Conservation (phyloP, 371 early-diverging fungal genomes). For the Zychaea mexicana region DNA sequence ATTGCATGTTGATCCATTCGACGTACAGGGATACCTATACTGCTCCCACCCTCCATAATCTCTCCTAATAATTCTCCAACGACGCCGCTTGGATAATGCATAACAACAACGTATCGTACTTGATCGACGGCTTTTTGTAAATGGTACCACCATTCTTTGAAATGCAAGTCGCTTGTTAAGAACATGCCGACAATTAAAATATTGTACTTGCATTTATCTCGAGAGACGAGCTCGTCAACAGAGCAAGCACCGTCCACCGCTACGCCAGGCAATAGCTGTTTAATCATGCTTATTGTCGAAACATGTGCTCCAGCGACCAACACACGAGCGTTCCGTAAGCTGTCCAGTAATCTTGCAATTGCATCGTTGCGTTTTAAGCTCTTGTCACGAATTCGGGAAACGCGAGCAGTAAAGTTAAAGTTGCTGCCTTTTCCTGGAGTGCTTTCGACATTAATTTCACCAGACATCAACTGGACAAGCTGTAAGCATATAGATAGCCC, state of each 20-base stretch:
- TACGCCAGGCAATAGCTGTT: slow-evolving; percentile 27
- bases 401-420: slow-evolving; percentile 50
- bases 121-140: slow-evolving; percentile 11
- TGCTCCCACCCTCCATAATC: slow-evolving; percentile 8
- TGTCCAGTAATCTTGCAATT: slow-evolving; percentile 12
- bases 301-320: slow-evolving; percentile 33
- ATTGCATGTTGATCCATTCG: slow-evolving; percentile 21
- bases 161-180: slow-evolving; percentile 13
- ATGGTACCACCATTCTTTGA: background rate
- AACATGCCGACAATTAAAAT: slow-evolving; percentile 41
- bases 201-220: slow-evolving; percentile 17
- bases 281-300: slow-evolving; percentile 36
- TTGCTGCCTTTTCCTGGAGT: slow-evolving; percentile 57
- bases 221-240: slow-evolving; percentile 19
- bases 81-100: slow-evolving; percentile 45
- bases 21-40: slow-evolving; percentile 16
- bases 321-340: slow-evolving; percentile 26
- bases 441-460: slow-evolving; percentile 53
- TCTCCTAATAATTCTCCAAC: slow-evolving; percentile 3
- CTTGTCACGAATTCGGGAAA: slow-evolving; percentile 40
- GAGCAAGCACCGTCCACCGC: slow-evolving; percentile 28
- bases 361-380: slow-evolving; percentile 21
- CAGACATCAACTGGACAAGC: slow-evolving; percentile 58
- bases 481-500: slow-evolving; percentile 62
- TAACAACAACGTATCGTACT: slow-evolving; percentile 26